These are phyloP conservation scores for Physcomitrellopsis africana DNA, from an alignment of 225 moss, liverwort and hornwort genomes.

Conservation along the genomic window DNA sequence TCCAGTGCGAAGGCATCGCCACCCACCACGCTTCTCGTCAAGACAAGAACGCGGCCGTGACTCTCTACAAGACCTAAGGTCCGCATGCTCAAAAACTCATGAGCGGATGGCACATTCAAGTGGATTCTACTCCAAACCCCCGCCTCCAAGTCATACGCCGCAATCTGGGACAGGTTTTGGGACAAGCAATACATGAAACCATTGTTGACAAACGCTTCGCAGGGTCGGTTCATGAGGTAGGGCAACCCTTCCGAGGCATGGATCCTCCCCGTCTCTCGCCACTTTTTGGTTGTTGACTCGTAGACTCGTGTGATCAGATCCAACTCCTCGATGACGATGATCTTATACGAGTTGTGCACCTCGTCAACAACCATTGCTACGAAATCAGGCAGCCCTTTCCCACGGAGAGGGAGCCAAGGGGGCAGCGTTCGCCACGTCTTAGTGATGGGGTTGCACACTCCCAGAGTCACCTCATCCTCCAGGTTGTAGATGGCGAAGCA, in stretches of 20 bases:
- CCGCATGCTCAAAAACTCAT: constrained; percentile 42
- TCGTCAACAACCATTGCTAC: constrained; percentile 54
- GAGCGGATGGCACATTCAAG: constrained; percentile 36
- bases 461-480: constrained; percentile 53
- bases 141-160: constrained; percentile 42
- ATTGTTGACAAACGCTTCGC: constrained; percentile 47
- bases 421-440: constrained; percentile 55
- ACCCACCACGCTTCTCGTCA: constrained; percentile 41
- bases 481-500: constrained; percentile 46
- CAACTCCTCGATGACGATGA: constrained; percentile 51
- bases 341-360: constrained; percentile 33
- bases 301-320: constrained; percentile 52
- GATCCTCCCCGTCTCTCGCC: constrained; percentile 41
- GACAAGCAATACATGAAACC: constrained; percentile 52
- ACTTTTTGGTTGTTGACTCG: constrained; percentile 44
- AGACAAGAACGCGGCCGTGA: constrained; percentile 42
- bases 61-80: constrained; percentile 52
- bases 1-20: constrained; percentile 34
- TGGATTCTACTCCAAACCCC: constrained; percentile 48
- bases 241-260: constrained; percentile 40
- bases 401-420: constrained; percentile 39
- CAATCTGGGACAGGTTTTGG: constrained; percentile 54
- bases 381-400: constrained; percentile 56
- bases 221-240: constrained; percentile 58
- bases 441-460: constrained; percentile 55